Conservation (phyloP, 768 basidiomycete genomes). For the Phanerochaete carnosa region DNA sequence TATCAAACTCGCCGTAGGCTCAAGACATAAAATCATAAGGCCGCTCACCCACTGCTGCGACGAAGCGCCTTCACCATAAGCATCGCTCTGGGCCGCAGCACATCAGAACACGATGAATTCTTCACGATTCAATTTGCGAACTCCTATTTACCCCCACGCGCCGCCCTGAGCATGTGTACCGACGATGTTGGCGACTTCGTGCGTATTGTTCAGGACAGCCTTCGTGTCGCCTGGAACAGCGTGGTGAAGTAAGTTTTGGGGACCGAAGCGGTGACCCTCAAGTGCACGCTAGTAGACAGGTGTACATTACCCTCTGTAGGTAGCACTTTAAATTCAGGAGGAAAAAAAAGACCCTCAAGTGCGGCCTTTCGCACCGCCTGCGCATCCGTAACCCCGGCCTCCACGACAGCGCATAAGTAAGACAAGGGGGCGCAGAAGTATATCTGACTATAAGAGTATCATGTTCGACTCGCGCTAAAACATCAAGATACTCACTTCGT, state of each 20-base stretch:
- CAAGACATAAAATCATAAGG: background rate
- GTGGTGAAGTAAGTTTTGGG: conserved; percentile 71
- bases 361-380: conserved; percentile 65
- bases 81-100: conserved; percentile 35
- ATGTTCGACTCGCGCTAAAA: background rate
- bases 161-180: conserved; percentile 51
- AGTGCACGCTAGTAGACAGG: too few species aligned
- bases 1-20: too few species aligned
- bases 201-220: conserved; percentile 60
- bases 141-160: conserved; percentile 76
- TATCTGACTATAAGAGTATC: conserved; percentile 39
- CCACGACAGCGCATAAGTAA: conserved; percentile 58
- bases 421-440: conserved; percentile 85
- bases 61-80: conserved; percentile 47
- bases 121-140: conserved; percentile 19
- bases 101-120: background rate
- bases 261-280: conserved; percentile 79
- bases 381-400: conserved; percentile 61
- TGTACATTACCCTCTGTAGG: too few species aligned
- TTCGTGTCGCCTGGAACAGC: conserved; percentile 59
- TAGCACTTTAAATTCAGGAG: too few species aligned
- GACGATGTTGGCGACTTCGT: conserved; percentile 54
- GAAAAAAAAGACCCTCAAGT: conserved; percentile 77
- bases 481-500: conserved; percentile 53
- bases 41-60: conserved; percentile 20